Evolutionary conservation across 129 eudicot genomes (phyloP).

Genomic region (Calendula officinalis): DNA sequence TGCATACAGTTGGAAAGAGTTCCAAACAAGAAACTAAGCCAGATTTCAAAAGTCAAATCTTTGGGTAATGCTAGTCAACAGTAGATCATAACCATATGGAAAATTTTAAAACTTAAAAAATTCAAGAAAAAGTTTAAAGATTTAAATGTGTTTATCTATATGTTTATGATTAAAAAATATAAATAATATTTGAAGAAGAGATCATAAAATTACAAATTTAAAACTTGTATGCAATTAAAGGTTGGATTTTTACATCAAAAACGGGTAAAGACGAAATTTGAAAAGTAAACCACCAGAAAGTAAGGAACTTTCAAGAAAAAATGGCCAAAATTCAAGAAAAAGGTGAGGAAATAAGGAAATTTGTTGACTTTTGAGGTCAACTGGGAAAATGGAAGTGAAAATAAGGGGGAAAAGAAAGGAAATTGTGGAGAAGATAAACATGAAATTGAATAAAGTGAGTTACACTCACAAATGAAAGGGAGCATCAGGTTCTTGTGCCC

Average conservation of each 20-base stretch:
- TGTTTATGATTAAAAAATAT: conserved; percentile 17
- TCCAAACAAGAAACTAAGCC: conserved; percentile 4
- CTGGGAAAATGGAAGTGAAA: conserved; percentile 3
- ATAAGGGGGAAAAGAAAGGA: not conserved
- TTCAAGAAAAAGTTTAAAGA: not conserved
- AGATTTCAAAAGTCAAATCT: conserved; percentile 20
- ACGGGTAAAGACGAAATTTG: not conserved
- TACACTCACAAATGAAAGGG: not conserved
- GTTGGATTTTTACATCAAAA: not conserved
- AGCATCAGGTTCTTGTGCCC: conserved; percentile 24
- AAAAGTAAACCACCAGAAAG: conserved; percentile 6
- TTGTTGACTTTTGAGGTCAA: not conserved
- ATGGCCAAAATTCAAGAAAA: not conserved
- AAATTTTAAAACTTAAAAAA: not conserved
- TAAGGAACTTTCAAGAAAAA: conserved; percentile 1
- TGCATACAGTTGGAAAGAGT: not conserved
- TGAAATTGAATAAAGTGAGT: not conserved
- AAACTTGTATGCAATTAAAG: conserved; percentile 3
- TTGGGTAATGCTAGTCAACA: conserved; percentile 23
- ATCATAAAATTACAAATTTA: conserved; percentile 14
- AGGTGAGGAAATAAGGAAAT: not conserved
- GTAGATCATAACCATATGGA: conserved; percentile 14
- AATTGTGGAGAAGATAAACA: conserved; percentile 1
- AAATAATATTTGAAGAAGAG: not conserved
- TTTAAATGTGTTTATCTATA: not conserved